Conservation (phyloP, 2,329 filamentous ascomycete species). For the Amphichorda felina region DNA sequence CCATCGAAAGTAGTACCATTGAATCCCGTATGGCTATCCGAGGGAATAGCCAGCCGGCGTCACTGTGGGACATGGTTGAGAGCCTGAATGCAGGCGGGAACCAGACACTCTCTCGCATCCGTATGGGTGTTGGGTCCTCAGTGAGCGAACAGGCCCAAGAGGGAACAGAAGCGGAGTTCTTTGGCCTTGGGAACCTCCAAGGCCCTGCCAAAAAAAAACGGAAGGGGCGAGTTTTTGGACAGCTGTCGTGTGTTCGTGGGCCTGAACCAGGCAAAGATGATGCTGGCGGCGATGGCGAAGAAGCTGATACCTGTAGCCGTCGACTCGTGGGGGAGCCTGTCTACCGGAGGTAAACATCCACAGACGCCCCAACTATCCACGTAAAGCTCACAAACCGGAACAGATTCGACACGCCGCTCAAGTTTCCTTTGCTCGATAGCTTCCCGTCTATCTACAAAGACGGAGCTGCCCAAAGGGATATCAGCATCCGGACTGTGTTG, state of each 20-base stretch:
- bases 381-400: slow-evolving; percentile 2
- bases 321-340: slow-evolving; percentile 7
- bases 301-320: slow-evolving; percentile 1
- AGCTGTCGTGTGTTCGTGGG: slow-evolving; percentile 3
- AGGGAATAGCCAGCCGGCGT: slow-evolving; percentile 25
- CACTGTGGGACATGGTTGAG: slow-evolving; percentile 51
- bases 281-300: slow-evolving; percentile 3
- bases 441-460: slow-evolving; percentile 65
- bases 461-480: slow-evolving; percentile 15
- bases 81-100: slow-evolving; percentile 65
- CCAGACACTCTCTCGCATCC: slow-evolving; percentile 65
- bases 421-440: slow-evolving; percentile 71
- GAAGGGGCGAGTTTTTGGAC: slow-evolving; percentile 7
- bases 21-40: slow-evolving; percentile 55
- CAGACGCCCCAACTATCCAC: background rate
- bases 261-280: slow-evolving; percentile 1
- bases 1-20: slow-evolving; percentile 68
- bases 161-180: slow-evolving; percentile 16
- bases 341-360: slow-evolving; percentile 2
- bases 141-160: slow-evolving; percentile 10
- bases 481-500: slow-evolving; percentile 44
- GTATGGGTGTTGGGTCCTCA: slow-evolving; percentile 44
- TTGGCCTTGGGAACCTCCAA: slow-evolving; percentile 12
- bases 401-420: slow-evolving; percentile 38
- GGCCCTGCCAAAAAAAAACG: slow-evolving; percentile 1